phyloP scores from a whole-genome alignment of 139 green algal genomes.

The Asterochloris sp. region DNA sequence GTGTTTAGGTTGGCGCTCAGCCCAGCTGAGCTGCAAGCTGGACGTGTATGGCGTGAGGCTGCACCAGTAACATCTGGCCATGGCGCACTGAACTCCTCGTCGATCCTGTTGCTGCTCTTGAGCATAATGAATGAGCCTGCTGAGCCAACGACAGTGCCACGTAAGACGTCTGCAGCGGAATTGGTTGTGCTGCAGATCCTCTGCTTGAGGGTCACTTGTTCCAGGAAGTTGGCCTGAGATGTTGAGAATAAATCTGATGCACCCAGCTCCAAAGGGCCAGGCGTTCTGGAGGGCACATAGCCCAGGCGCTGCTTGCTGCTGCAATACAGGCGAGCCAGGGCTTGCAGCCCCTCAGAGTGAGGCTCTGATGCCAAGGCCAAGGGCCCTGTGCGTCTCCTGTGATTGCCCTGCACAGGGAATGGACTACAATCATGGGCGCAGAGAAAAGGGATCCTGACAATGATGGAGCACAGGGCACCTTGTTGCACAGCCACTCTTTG shows the following conservation, averaged over 20 bases:
- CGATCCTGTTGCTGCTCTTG: not conserved
- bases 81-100: not conserved
- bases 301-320: slow-evolving; percentile 2
- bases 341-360: slow-evolving; percentile 1
- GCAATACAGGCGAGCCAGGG: not conserved
- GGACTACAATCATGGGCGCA: not conserved
- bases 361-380: not conserved
- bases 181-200: not conserved
- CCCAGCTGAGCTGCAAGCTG: not conserved
- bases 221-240: not conserved
- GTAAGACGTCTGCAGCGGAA: slow-evolving; percentile 4
- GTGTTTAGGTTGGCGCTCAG: not conserved
- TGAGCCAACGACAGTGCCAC: not conserved
- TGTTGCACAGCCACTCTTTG: slow-evolving; percentile 4
- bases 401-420: not conserved
- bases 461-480: not conserved
- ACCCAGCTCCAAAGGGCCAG: not conserved
- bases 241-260: not conserved
- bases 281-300: slow-evolving; percentile 3
- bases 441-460: not conserved
- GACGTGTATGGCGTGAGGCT: not conserved
- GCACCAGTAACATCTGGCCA: not conserved
- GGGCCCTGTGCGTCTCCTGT: slow-evolving; percentile 2
- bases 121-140: not conserved
- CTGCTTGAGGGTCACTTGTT: too few relatives aligned